Percentiles rank a stretch among this genome's conserved stretches.
Evolutionary conservation across 2,329 filamentous ascomycete genomes (phyloP).

Genomic region (Fusarium robinianum): DNA sequence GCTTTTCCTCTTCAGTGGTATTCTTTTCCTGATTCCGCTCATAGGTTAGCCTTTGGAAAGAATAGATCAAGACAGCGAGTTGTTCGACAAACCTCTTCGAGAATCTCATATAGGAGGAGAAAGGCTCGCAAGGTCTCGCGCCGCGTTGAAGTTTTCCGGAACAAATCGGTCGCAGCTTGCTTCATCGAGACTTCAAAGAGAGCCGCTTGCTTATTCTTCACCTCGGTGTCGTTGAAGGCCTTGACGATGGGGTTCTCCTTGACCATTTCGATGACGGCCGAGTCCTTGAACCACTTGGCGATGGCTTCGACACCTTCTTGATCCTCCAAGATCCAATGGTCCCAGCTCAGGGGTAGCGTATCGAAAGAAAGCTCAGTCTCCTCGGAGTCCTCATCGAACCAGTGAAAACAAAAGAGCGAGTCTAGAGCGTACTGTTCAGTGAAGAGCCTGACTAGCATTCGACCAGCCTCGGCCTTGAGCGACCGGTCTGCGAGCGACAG

Average conservation of each 20-base stretch:
- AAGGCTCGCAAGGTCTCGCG: no score
- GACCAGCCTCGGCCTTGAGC: constrained; percentile 11
- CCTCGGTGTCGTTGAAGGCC: background rate
- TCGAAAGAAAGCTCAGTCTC: no score
- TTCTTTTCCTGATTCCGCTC: no score
- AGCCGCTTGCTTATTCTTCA: background rate
- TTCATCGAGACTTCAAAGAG: background rate
- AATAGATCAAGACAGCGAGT: no score
- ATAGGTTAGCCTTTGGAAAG: no score
- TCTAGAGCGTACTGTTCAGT: constrained; percentile 8
- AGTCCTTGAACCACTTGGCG: constrained; percentile 17
- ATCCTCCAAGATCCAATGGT: background rate
- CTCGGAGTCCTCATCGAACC: background rate
- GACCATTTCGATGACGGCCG: constrained; percentile 14
- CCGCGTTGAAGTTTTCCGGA: no score
- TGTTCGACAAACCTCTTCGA: no score
- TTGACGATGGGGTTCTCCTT: constrained; percentile 7
- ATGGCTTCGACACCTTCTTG: background rate
- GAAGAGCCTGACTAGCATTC: constrained; percentile 12
- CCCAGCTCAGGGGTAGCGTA: background rate
- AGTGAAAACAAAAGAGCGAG: constrained; percentile 1
- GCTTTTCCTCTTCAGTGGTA: background rate
- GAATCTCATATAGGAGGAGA: no score
- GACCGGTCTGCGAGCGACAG: constrained; percentile 11
- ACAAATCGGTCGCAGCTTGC: background rate